A percentile compares a stretch with the other conserved stretches of the same genome.
phyloP scores from a whole-genome alignment of 257 asterid species.

The Nicotiana otophora region DNA sequence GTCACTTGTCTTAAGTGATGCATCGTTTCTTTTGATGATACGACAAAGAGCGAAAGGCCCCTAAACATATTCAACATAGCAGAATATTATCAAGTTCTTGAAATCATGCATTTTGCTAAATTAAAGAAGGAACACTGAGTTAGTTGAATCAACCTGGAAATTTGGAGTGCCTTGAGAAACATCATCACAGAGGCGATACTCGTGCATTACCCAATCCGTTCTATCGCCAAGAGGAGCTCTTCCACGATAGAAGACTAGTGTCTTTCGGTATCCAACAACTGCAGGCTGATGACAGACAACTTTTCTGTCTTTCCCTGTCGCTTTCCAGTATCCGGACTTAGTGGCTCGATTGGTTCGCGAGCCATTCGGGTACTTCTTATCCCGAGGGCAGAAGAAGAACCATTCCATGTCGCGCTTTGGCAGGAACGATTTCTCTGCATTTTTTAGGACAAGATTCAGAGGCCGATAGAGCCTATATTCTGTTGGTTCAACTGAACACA shows the following conservation, averaged over 20 bases:
- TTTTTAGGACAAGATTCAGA: not conserved
- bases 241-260: constrained; percentile 41
- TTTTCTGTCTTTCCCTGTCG: constrained; percentile 43
- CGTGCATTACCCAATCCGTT: constrained; percentile 48
- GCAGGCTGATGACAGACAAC: constrained; percentile 28
- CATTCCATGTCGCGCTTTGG: constrained; percentile 47
- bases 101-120: too few relatives aligned
- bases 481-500: too few relatives aligned
- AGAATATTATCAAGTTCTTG: not conserved
- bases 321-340: constrained; percentile 49
- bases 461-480: too few relatives aligned
- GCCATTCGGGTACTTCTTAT: constrained; percentile 48
- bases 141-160: constrained; percentile 25
- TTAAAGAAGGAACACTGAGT: not conserved
- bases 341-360: constrained; percentile 46
- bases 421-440: constrained; percentile 47
- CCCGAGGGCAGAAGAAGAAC: constrained; percentile 44
- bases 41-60: constrained; percentile 47
- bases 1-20: constrained; percentile 11
- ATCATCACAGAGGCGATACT: constrained; percentile 41
- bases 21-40: constrained; percentile 33
- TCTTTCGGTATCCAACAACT: constrained; percentile 32
- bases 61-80: constrained; percentile 14
- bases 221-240: constrained; percentile 47
- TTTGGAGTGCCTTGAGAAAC: constrained; percentile 31